Evolutionary conservation across 768 basidiomycete genomes (phyloP).

Genomic region (Omphalotus guepiniiformis): DNA sequence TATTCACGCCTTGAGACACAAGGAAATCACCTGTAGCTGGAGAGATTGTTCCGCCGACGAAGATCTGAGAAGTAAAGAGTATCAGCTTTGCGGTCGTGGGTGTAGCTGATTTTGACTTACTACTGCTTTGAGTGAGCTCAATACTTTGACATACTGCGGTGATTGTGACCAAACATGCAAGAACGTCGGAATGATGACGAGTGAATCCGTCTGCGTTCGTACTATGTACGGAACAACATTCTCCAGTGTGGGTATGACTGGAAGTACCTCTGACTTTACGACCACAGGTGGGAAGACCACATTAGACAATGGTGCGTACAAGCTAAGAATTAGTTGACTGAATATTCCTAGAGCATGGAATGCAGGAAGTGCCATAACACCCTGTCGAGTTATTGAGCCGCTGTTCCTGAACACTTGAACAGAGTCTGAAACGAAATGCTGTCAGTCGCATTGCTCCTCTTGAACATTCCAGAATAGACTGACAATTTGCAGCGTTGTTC

Average conservation of each 20-base stretch:
- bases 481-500: constrained; percentile 19
- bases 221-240: constrained; percentile 17
- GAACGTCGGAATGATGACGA: constrained; percentile 19
- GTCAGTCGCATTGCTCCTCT: neutral
- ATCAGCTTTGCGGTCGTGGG: neutral
- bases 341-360: constrained; percentile 18
- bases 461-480: constrained; percentile 7
- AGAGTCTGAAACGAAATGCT: neutral
- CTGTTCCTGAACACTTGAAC: neutral
- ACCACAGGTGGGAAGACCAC: constrained; percentile 23
- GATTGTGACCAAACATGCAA: constrained; percentile 20
- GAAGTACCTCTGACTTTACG: constrained; percentile 12
- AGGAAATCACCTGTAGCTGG: neutral
- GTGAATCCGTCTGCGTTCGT: constrained; percentile 11
- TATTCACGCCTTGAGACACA: neutral
- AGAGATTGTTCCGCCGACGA: constrained; percentile 7
- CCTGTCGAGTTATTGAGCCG: neutral
- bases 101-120: constrained; percentile 12
- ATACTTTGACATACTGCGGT: constrained; percentile 13
- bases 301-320: constrained; percentile 11
- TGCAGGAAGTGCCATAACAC: constrained; percentile 16
- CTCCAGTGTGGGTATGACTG: constrained; percentile 17
- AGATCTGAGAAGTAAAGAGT: neutral
- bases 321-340: constrained; percentile 14
- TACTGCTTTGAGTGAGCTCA: constrained; percentile 16